Conservation (phyloP, 2,329 filamentous ascomycete genomes). For the Sphaerulina musiva region DNA sequence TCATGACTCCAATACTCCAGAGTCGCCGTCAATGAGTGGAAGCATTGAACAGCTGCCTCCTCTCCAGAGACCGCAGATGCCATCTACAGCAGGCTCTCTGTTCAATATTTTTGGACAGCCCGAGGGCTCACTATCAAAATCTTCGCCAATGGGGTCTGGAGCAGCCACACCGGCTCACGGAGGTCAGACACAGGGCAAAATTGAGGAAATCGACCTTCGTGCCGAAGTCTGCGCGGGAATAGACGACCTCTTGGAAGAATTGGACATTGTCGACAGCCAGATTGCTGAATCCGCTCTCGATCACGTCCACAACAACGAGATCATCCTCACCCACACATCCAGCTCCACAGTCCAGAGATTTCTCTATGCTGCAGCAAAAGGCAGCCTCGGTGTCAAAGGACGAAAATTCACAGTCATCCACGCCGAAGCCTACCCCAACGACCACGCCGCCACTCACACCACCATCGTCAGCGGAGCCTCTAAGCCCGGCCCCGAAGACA, state of each 20-base stretch:
- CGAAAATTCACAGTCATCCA: conserved; percentile 88
- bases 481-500: conserved; percentile 43
- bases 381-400: conserved; percentile 34
- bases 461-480: conserved; percentile 51
- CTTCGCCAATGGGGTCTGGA: conserved; percentile 10
- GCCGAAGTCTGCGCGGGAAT: conserved; percentile 92
- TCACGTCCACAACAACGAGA: conserved; percentile 88
- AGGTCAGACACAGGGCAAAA: conserved; percentile 31
- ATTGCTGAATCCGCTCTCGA: conserved; percentile 83
- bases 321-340: conserved; percentile 82
- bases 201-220: conserved; percentile 59
- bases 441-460: conserved; percentile 57
- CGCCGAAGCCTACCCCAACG: conserved; percentile 65
- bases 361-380: conserved; percentile 75
- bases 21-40: conserved; percentile 21
- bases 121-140: conserved; percentile 45
- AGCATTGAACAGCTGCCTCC: conserved; percentile 10
- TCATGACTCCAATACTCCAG: conserved; percentile 26
- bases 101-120: conserved; percentile 65
- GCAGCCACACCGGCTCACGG: conserved; percentile 31
- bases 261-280: conserved; percentile 86
- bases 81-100: conserved; percentile 63
- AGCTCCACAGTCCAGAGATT: conserved; percentile 85
- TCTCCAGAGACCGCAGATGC: conserved; percentile 52
- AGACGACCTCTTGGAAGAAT: conserved; percentile 90